Percentiles rank a stretch among this genome's conserved stretches.
Conservation (phyloP, 257 asterid species). For the Voacanga thouarsii region DNA sequence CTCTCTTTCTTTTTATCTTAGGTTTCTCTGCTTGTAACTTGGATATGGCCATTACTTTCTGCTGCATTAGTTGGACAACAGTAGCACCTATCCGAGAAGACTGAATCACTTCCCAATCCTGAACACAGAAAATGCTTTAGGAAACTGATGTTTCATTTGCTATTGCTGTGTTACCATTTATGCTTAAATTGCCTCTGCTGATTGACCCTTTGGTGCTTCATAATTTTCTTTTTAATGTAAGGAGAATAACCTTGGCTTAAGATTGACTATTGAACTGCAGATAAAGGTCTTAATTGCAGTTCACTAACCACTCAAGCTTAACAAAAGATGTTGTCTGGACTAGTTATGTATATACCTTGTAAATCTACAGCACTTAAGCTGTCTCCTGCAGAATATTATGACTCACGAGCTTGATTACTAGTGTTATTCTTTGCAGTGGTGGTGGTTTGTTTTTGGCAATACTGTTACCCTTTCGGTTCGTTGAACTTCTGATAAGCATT, state of each 20-base stretch:
- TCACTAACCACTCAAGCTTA: background rate
- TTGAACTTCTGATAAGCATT: background rate
- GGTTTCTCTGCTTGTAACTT: background rate
- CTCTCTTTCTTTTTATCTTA: background rate
- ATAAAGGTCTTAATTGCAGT: background rate
- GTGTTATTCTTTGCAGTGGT: background rate
- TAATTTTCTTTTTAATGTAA: background rate
- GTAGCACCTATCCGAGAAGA: background rate
- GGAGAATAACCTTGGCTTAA: background rate
- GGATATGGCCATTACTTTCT: background rate
- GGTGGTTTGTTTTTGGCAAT: background rate
- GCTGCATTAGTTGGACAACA: background rate
- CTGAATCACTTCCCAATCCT: background rate
- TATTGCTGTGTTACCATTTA: background rate
- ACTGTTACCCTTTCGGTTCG: background rate
- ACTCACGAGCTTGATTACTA: background rate
- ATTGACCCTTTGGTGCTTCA: background rate
- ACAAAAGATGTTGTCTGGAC: background rate
- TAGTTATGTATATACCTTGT: background rate
- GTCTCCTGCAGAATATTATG: background rate
- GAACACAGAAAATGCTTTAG: background rate
- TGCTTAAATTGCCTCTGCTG: background rate
- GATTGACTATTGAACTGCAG: background rate
- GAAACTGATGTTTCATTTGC: background rate
- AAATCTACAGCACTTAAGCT: background rate